Evolutionary conservation across 2,329 filamentous ascomycete genomes (phyloP).

Genomic region (Phyllosticta ampelicida): DNA sequence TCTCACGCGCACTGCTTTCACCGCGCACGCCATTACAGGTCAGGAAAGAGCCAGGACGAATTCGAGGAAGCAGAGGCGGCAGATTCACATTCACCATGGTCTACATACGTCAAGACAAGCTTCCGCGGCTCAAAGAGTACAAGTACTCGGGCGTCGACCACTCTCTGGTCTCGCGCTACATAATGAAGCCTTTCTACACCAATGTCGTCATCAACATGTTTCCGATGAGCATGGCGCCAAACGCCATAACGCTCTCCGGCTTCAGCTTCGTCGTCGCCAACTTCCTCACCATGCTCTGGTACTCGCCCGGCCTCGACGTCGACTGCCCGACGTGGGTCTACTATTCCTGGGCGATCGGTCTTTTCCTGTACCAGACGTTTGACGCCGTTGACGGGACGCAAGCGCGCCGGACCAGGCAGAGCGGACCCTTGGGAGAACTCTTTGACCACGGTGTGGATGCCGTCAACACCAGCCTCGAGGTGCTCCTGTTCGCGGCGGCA

Average conservation of each 20-base stretch:
- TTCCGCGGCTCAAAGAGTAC: constrained; percentile 84
- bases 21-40: not conserved
- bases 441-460: constrained; percentile 97
- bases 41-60: not conserved
- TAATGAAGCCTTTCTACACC: constrained; percentile 96
- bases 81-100: constrained; percentile 52
- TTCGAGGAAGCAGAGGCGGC: not conserved
- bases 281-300: constrained; percentile 86
- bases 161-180: constrained; percentile 80
- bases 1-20: not conserved
- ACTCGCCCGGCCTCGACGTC: constrained; percentile 84
- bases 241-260: constrained; percentile 71
- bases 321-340: constrained; percentile 96
- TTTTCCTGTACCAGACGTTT: constrained; percentile 97
- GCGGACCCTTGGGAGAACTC: constrained; percentile 85
- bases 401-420: constrained; percentile 82
- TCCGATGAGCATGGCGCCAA: constrained; percentile 79
- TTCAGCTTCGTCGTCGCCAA: constrained; percentile 86
- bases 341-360: constrained; percentile 73
- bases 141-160: constrained; percentile 90
- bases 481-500: constrained; percentile 79
- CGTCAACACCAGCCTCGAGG: constrained; percentile 88
- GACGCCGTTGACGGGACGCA: constrained; percentile 93
- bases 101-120: constrained; percentile 85
- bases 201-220: constrained; percentile 90